These are phyloP conservation scores for Dactylorhiza incarnata DNA, from an alignment of 106 monocot genomes.

Conservation along the genomic window DNA sequence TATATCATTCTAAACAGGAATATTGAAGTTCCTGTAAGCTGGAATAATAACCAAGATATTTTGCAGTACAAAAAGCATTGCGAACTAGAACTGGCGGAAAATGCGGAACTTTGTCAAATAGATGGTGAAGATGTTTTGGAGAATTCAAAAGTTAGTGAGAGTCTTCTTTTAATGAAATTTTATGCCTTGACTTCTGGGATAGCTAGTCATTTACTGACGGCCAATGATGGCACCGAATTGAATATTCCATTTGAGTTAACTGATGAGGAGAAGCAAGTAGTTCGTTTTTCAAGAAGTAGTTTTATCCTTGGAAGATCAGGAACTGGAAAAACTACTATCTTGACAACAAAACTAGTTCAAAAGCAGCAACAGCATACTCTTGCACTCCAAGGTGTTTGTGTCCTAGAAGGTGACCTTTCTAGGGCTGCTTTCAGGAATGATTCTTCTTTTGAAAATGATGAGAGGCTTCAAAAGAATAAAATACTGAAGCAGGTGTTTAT, in stretches of 20 bases:
- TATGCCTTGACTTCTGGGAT: constrained; percentile 33
- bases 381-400: constrained; percentile 13
- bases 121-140: not conserved
- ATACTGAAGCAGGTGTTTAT: constrained; percentile 31
- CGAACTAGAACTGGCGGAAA: not conserved
- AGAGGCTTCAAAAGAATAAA: not conserved
- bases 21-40: not conserved
- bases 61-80: not conserved
- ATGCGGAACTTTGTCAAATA: not conserved
- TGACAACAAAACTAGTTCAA: constrained; percentile 26
- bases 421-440: not conserved
- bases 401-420: not conserved
- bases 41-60: not conserved
- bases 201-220: constrained; percentile 27
- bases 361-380: constrained; percentile 21
- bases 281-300: constrained; percentile 22
- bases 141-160: constrained; percentile 28
- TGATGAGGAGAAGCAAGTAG: constrained; percentile 31
- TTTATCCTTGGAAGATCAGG: constrained; percentile 48
- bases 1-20: not conserved
- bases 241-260: constrained; percentile 36
- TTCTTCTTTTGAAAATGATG: not conserved
- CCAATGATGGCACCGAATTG: constrained; percentile 29
- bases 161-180: constrained; percentile 38
- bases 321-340: constrained; percentile 40